Evolutionary conservation across 1,284 basidiomycete genomes (phyloP), one percentile per base, ranked within the genome.

Genomic region (Pseudozyma flocculosa): DNA sequence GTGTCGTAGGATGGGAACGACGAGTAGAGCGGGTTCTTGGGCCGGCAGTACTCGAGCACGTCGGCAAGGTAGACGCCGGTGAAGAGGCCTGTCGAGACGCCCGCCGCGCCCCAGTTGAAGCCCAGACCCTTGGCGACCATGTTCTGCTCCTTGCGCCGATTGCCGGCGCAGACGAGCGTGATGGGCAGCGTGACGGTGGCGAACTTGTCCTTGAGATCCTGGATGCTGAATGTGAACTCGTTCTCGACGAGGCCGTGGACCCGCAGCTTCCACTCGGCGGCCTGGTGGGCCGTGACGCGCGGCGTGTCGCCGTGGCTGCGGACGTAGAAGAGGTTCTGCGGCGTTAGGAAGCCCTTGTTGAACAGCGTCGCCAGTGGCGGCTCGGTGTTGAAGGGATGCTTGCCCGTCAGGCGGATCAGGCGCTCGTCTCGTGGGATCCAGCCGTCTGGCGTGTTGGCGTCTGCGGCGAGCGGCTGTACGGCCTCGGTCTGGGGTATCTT

Each of bases 91-190:
- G 85, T 87, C 2, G 82, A 84, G 14, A 85, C 80, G 65, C 78
- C 76, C n/a, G 68, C 44, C 9, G 52, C 67, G 4, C 84, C 85
- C 85, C 85, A 86, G 43, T 78, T 81, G 66, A 86, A 86, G 15
- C 70, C 9, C 10, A 73, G 55, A n/a, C 82, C 82, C 68, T 87
- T 85, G 4, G 80, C 80, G n/a, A 87, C 82, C 48, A 85, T 79
- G 67, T 87, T 87, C 66, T 87, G 86, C 65, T 88, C 86, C 69
- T 86, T 86, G 13, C 86, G 80, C 3, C 86, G 78, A 74, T 87
- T 87, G 1, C 86, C 86, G 1, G 86, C 86, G 58, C 86, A 88
- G 1, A 85, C 85, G 17, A 88, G 72, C 0, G 86, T 87, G 37
- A 87, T 81, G 3, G 86, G 86, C 2, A 86, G 61, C 0, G 85